These are phyloP conservation scores for Fusarium sp. DNA, from an alignment of 2,329 filamentous ascomycete species.

Conservation along the genomic window DNA sequence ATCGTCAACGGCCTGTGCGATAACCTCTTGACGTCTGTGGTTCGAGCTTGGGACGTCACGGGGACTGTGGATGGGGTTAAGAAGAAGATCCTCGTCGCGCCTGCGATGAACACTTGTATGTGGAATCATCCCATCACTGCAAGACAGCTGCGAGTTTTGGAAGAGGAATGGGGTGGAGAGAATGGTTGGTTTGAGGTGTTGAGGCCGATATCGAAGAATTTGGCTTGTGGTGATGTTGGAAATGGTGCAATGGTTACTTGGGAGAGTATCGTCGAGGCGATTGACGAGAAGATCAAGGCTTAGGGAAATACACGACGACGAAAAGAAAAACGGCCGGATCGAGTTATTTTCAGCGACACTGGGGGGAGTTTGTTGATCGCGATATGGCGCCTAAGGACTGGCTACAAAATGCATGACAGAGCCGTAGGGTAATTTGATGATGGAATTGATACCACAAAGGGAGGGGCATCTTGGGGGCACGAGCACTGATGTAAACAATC, in stretches of 20 bases:
- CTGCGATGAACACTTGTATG: constrained; percentile 92
- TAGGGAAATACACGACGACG: fast-evolving
- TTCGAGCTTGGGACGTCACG: constrained; percentile 89
- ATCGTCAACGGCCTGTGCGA: constrained; percentile 82
- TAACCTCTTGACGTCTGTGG: constrained; percentile 76
- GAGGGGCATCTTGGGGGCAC: background rate
- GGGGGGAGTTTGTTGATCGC: too few relatives aligned
- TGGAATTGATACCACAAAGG: background rate
- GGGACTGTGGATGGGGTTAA: constrained; percentile 66
- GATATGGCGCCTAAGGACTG: background rate
- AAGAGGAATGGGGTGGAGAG: constrained; percentile 76
- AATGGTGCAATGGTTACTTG: constrained; percentile 86
- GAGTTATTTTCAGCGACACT: background rate
- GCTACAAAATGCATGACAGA: constrained; percentile 2
- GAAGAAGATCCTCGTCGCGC: constrained; percentile 79
- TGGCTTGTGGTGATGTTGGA: constrained; percentile 88
- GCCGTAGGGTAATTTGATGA: background rate
- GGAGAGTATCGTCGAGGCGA: constrained; percentile 74
- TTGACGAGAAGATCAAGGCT: constrained; percentile 63
- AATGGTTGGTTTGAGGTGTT: constrained; percentile 72
- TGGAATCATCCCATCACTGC: constrained; percentile 85
- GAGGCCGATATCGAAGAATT: constrained; percentile 75
- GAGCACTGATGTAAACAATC: background rate
- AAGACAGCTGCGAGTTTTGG: constrained; percentile 75
- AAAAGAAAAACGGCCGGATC: fast-evolving